Percentiles rank a stretch among this genome's conserved stretches.
Conservation (phyloP, 441 rosid genomes). For the Dalechampia spathulata region DNA sequence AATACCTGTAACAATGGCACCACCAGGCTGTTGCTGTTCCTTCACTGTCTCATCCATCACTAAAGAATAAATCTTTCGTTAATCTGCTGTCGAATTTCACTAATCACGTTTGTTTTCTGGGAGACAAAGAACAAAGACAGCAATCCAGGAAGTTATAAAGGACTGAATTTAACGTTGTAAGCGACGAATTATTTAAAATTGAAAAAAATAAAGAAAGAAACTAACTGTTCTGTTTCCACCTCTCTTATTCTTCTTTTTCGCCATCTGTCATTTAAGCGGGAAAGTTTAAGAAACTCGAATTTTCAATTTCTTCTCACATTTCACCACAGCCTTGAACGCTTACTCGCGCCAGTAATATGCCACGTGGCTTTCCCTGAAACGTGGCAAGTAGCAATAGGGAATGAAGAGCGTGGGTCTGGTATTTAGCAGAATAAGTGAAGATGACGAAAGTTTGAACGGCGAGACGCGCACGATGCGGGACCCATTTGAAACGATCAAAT, state of each 20-base stretch:
- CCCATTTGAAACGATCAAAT: background rate
- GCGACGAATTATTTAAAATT: too few relatives aligned
- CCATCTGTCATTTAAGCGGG: conserved; percentile 23
- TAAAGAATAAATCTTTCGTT: too few relatives aligned
- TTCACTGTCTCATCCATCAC: conserved; percentile 38
- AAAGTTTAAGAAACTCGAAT: conserved; percentile 12
- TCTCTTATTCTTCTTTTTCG: background rate
- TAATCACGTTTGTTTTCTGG: too few relatives aligned
- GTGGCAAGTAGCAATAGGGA: background rate
- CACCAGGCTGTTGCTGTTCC: conserved; percentile 28
- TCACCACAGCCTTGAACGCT: background rate
- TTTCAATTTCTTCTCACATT: background rate
- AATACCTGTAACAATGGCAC: conserved; percentile 4
- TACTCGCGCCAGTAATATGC: background rate
- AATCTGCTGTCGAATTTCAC: too few relatives aligned
- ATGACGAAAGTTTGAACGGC: conserved; percentile 1
- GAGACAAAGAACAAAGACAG: background rate
- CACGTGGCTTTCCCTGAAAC: background rate
- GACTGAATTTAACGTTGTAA: too few relatives aligned
- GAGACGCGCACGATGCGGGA: conserved; percentile 1
- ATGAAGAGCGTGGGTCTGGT: too few relatives aligned
- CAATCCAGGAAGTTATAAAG: background rate
- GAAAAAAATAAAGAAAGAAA: too few relatives aligned
- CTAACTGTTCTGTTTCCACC: background rate
- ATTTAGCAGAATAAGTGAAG: too few relatives aligned